Evolutionary conservation across 257 asterid species (phyloP), one percentile per base, ranked within the genome.

Genomic region (Fraxinus cuspidata): DNA sequence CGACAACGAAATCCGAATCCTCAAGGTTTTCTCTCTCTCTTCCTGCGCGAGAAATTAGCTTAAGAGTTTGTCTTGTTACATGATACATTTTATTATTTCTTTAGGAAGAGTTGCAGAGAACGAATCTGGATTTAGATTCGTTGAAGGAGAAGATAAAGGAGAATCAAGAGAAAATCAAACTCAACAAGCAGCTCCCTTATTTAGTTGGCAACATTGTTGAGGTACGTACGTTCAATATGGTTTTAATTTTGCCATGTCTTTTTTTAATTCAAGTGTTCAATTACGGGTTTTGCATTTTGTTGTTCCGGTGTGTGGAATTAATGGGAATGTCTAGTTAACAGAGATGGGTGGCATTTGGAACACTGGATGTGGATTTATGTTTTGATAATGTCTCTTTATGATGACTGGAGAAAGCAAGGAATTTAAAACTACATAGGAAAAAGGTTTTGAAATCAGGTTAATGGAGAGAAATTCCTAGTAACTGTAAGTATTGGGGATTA

Each of bases 181-280:
- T 92, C 75, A 88, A 92, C 83, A 94, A 94, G 85, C 97, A 92
- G 84, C 96, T 94, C 71, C 97, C 98, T 3, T 92, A 92, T 83
- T 85, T 94, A 86, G 96, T 94, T 21, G 97, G 98, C 40, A 94
- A 90, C 83, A 94, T 94, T 51, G 97, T 94, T 53, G 98, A 91
- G 97, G 96, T 93, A 77, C 38, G 27, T 79, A 11, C 66, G 23
- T 42, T 32, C 19, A 29, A 44, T 29, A 71, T 25, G 68, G 35
- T 47, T 72, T 23, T 67, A 7, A 18, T 1, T 16, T 29, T 66
- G 74, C 56, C 28, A 3, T 31, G 7, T 2, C 3, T 11, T 37
- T 74, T 37, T 53, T 58, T 71, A 37, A 42, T 44, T 28, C 0
- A 37, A 23, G 7, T 75, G 23, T 78, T 77, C n/a, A 67, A 63